Base-by-base conservation (phyloP, 2,329 filamentous ascomycete species). In the Verticillium isaacii region DNA sequence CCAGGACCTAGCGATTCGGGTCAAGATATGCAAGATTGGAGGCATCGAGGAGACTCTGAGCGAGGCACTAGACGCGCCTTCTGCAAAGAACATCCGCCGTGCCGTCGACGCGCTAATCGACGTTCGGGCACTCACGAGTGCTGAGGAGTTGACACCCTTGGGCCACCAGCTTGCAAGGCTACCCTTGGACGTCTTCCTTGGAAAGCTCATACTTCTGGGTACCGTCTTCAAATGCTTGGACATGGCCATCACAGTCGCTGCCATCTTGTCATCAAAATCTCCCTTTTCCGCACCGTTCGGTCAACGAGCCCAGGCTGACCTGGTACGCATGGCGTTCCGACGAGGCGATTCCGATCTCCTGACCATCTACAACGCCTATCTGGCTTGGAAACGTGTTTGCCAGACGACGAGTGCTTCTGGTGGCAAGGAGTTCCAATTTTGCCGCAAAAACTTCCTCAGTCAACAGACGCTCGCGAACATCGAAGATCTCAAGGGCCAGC, bases 11-110 rank as follows among this genome's bases (percentile, higher is more conserved):
- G 93, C 96, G 5, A 93, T 99, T 72, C 88, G 95, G 9, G 93
- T 98, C 66, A 99, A 99, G 77, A 97, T 97, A 56, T 99, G 94
- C 80, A 96, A 96, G 71, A 85, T 99, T 54, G 95, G 95, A 12
- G 89, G 92, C 50, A 96, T 98, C 60, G 94, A 98, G 72, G 87
- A 94, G 68, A 97, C 93, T 0, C 82, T 99, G 11, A 85, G 90
- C 25, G 88, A 93, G 73, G 95, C 95, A 3, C 81, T 99, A 17
- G 95, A 99, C 71, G 90, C 94, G 0, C 95, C 95, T 0, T 93
- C 90, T 0, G 83, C 90, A 0, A 96, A 94, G 77, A 99, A 98
- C 68, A 96, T 99, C 57, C 89, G 92, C 29, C 87, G 94, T 39
- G 94, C 95, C 1, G 90, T 99, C 60, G 94, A 98, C 73, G 92